phyloP scores from a whole-genome alignment of 192 early-diverging fungal genomes.

The Coemansia sp. region DNA sequence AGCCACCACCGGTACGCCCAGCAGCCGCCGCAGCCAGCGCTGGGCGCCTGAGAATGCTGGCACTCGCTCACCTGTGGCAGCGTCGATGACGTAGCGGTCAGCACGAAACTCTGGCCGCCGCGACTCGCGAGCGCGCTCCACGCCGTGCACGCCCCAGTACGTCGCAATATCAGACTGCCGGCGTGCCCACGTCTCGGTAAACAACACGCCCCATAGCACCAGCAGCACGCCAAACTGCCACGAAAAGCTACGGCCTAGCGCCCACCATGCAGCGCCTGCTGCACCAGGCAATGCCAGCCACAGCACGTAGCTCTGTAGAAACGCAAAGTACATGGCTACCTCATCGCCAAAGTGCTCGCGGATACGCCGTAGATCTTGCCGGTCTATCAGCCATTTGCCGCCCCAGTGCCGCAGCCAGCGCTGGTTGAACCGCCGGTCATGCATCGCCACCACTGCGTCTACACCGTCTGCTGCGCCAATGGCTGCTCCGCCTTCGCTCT shows the following conservation, averaged over 20 bases:
- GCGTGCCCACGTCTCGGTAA: slow-evolving; percentile 81
- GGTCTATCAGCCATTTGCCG: slow-evolving; percentile 72
- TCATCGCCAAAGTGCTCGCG: slow-evolving; percentile 87
- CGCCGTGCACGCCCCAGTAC: slow-evolving; percentile 68
- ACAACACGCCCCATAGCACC: slow-evolving; percentile 67
- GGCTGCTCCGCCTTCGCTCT: slow-evolving; percentile 31
- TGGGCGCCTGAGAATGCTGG: slow-evolving; percentile 73
- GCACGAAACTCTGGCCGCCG: slow-evolving; percentile 71
- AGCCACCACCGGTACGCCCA: slow-evolving; percentile 59
- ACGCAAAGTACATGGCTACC: slow-evolving; percentile 93
- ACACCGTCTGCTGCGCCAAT: slow-evolving; percentile 50
- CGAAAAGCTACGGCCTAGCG: slow-evolving; percentile 58
- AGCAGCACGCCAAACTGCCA: slow-evolving; percentile 65
- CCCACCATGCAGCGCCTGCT: slow-evolving; percentile 63
- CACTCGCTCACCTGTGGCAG: slow-evolving; percentile 69
- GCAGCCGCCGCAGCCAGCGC: slow-evolving; percentile 63
- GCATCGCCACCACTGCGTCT: slow-evolving; percentile 69
- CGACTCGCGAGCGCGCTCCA: slow-evolving; percentile 43
- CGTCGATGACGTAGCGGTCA: slow-evolving; percentile 59
- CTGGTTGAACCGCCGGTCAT: slow-evolving; percentile 77
- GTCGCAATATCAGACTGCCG: slow-evolving; percentile 69
- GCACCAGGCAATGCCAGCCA: slow-evolving; percentile 70
- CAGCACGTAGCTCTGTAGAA: slow-evolving; percentile 83
- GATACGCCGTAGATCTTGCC: slow-evolving; percentile 71
- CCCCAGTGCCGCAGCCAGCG: slow-evolving; percentile 82